Conservation (phyloP, 805 yeast species). For the Blastobotrys mokoenaii region DNA sequence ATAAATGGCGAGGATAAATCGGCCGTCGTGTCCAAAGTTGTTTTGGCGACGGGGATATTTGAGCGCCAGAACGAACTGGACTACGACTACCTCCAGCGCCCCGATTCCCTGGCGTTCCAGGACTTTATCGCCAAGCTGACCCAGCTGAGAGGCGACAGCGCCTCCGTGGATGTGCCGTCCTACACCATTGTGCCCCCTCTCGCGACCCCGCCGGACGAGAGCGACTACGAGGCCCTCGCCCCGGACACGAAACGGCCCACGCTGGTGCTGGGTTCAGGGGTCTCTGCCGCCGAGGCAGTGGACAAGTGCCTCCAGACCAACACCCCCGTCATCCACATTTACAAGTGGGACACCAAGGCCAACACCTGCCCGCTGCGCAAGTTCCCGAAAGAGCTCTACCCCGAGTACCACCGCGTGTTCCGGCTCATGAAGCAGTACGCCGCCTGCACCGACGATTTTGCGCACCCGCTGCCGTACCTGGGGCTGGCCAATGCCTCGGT, state of each 20-base stretch:
- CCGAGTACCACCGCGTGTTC: slow-evolving; percentile 25
- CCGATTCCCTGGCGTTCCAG: not conserved
- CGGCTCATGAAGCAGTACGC: slow-evolving; percentile 18
- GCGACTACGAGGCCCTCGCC: not conserved
- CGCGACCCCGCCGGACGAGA: slow-evolving; percentile 2
- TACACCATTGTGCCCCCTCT: slow-evolving; percentile 6
- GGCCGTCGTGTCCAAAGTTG: slow-evolving; percentile 7
- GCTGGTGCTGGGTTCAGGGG: slow-evolving; percentile 27
- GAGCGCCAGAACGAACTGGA: slow-evolving; percentile 5
- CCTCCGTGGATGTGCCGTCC: not conserved
- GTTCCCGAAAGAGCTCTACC: slow-evolving; percentile 26
- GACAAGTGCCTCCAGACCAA: slow-evolving; percentile 7
- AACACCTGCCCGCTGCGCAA: slow-evolving; percentile 20
- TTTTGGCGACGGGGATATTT: slow-evolving; percentile 25
- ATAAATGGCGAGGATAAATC: not conserved
- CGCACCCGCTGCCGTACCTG: slow-evolving; percentile 7
- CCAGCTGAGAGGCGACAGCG: not conserved
- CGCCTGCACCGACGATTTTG: slow-evolving; percentile 3
- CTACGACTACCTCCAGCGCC: slow-evolving; percentile 1
- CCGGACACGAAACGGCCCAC: not conserved
- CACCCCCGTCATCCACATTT: slow-evolving; percentile 19
- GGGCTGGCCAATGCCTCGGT: slow-evolving; percentile 19
- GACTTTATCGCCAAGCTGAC: not conserved
- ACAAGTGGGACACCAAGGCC: slow-evolving; percentile 19
- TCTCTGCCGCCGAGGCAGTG: slow-evolving; percentile 30